Evolutionary conservation across 2,329 filamentous ascomycete species (phyloP).

Genomic region (Didymosphaeria variabile): DNA sequence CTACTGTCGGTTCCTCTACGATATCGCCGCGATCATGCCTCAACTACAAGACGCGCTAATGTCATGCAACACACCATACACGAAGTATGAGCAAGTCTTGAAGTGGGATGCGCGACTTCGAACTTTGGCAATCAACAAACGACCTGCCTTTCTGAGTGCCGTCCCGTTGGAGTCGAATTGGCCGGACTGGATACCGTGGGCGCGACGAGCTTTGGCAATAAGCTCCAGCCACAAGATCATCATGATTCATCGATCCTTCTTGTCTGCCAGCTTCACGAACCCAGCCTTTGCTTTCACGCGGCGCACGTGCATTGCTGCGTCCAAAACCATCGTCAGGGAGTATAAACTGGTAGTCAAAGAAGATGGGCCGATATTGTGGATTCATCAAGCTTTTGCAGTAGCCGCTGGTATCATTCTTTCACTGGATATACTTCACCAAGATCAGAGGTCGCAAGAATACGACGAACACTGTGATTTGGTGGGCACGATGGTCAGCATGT

Average conservation of each 20-base stretch:
- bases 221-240: conserved; percentile 47
- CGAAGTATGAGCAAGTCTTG: conserved; percentile 50
- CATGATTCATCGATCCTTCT: conserved; percentile 52
- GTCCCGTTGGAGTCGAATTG: conserved; percentile 39
- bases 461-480: background rate
- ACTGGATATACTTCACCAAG: conserved; percentile 48
- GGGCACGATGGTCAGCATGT: background rate
- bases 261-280: conserved; percentile 47
- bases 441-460: background rate
- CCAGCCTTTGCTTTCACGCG: no score
- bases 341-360: conserved; percentile 42
- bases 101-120: conserved; percentile 47
- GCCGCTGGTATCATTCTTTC: conserved; percentile 49
- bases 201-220: background rate
- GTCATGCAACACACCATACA: conserved; percentile 47
- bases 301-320: conserved; percentile 50
- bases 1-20: conserved; percentile 43
- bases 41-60: conserved; percentile 46
- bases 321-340: conserved; percentile 50
- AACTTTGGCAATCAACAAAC: conserved; percentile 37
- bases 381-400: conserved; percentile 51
- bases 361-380: conserved; percentile 50
- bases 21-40: conserved; percentile 49
- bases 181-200: conserved; percentile 41
- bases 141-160: conserved; percentile 44